These are phyloP conservation scores for Lepidium aucheri DNA, from an alignment of 345 rosid species.

Conservation along the genomic window DNA sequence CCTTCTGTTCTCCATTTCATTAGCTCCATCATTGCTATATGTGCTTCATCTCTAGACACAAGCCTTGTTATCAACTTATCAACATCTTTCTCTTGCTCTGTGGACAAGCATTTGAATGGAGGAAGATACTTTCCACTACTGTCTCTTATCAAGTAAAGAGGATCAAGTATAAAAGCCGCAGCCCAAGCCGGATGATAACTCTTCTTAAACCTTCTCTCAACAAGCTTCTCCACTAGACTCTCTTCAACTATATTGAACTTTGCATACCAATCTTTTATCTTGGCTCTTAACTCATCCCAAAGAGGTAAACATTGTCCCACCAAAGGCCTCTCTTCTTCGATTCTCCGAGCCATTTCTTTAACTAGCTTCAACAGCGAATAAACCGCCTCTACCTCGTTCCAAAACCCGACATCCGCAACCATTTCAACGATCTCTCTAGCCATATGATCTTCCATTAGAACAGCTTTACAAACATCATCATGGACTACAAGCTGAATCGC, in stretches of 20 bases:
- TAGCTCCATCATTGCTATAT: conserved; percentile 90
- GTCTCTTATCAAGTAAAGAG: conserved; percentile 79
- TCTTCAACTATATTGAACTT: conserved; percentile 45
- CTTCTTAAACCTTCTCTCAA: conserved; percentile 79
- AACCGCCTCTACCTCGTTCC: conserved; percentile 85
- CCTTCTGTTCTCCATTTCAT: conserved; percentile 99
- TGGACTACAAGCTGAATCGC: conserved; percentile 54
- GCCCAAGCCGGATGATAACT: conserved; percentile 99
- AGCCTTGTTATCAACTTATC: conserved; percentile 91
- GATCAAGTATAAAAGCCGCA: conserved; percentile 88
- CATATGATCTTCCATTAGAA: conserved; percentile 58
- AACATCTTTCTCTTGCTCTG: conserved; percentile 93
- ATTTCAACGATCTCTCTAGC: conserved; percentile 73
- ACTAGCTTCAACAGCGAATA: conserved; percentile 67
- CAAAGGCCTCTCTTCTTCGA: conserved; percentile 42
- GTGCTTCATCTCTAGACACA: conserved; percentile 94
- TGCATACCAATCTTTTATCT: no score
- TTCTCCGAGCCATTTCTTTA: conserved; percentile 70
- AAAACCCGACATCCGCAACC: conserved; percentile 66
- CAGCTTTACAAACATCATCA: conserved; percentile 66
- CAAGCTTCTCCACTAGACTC: conserved; percentile 60
- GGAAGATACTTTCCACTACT: conserved; percentile 83
- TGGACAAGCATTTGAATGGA: conserved; percentile 71
- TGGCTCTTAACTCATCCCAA: no score
- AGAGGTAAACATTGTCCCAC: no score